A percentile compares a stretch with the other conserved stretches of the same genome.
These are phyloP conservation scores for Heritiera fomes DNA, from an alignment of 345 rosid genomes.

Conservation along the genomic window DNA sequence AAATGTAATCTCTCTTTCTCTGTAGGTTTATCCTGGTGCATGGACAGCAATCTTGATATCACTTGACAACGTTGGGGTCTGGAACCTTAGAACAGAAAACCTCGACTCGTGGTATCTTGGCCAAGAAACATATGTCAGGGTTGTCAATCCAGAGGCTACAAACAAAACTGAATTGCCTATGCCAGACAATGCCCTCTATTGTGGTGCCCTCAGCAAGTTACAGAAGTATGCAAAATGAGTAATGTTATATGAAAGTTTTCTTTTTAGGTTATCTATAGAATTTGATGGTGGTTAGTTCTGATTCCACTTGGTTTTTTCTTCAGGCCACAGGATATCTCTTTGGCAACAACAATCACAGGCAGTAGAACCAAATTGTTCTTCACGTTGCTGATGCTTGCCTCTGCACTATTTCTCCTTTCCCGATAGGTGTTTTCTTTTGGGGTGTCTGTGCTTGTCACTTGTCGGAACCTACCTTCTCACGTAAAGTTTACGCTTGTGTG, in stretches of 20 bases:
- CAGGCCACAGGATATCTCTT: slow-evolving; percentile 83
- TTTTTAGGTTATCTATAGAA: neutral
- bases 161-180: slow-evolving; percentile 87
- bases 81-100: slow-evolving; percentile 95
- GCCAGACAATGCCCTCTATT: slow-evolving; percentile 86
- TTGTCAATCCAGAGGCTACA: slow-evolving; percentile 83
- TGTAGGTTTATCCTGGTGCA: slow-evolving; percentile 95
- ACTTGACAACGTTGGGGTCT: slow-evolving; percentile 92
- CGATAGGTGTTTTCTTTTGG: slow-evolving; percentile 17
- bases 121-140: slow-evolving; percentile 90
- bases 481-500: slow-evolving; percentile 37
- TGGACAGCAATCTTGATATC: slow-evolving; percentile 94
- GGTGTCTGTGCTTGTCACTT: slow-evolving; percentile 19
- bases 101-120: slow-evolving; percentile 99
- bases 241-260: neutral
- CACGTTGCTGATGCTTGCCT: slow-evolving; percentile 35
- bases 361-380: slow-evolving; percentile 30
- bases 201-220: slow-evolving; percentile 70
- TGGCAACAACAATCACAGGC: slow-evolving; percentile 33
- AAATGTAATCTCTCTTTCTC: neutral
- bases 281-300: slow-evolving; percentile 13
- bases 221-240: slow-evolving; percentile 60
- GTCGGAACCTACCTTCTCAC: slow-evolving; percentile 20
- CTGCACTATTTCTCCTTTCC: slow-evolving; percentile 26
- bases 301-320: slow-evolving; percentile 18